phyloP scores from a whole-genome alignment of 495 filamentous ascomycete genomes.

The Penicillium nucicola region DNA sequence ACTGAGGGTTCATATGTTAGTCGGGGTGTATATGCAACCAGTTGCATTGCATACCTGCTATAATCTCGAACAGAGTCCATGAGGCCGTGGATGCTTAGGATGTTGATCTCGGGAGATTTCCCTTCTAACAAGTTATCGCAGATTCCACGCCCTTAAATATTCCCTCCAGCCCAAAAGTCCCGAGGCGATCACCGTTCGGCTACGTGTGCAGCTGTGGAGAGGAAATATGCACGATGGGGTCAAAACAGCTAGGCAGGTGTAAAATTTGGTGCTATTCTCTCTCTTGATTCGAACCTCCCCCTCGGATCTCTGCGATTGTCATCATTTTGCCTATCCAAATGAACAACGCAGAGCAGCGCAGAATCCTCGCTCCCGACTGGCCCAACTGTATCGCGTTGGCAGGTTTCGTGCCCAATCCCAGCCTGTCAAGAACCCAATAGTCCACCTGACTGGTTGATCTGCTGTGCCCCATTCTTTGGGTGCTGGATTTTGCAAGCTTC shows the following conservation, averaged over 20 bases:
- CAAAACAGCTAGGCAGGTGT: background rate
- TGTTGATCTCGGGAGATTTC: no score
- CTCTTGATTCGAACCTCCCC: no score
- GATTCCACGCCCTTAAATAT: slow-evolving; percentile 10
- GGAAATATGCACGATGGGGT: background rate
- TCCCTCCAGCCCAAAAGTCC: background rate
- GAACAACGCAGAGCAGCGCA: background rate
- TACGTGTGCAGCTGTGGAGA: slow-evolving; percentile 37
- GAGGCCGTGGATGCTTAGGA: background rate
- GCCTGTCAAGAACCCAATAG: slow-evolving; percentile 19
- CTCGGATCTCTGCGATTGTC: no score
- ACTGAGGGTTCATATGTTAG: no score
- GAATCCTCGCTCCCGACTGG: background rate
- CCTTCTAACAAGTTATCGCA: background rate
- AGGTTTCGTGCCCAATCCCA: slow-evolving; percentile 27
- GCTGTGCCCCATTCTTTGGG: slow-evolving; percentile 2
- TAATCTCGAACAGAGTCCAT: slow-evolving; percentile 33
- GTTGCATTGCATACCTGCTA: slow-evolving; percentile 28
- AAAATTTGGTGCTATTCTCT: no score
- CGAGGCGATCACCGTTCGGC: slow-evolving; percentile 21
- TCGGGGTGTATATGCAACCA: background rate
- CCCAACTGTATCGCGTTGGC: slow-evolving; percentile 4
- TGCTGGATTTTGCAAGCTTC: slow-evolving; percentile 11
- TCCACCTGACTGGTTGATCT: slow-evolving; percentile 17
- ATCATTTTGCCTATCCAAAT: background rate